Conservation (phyloP, 1,139 yeast genomes). For the Hyphopichia burtonii region DNA sequence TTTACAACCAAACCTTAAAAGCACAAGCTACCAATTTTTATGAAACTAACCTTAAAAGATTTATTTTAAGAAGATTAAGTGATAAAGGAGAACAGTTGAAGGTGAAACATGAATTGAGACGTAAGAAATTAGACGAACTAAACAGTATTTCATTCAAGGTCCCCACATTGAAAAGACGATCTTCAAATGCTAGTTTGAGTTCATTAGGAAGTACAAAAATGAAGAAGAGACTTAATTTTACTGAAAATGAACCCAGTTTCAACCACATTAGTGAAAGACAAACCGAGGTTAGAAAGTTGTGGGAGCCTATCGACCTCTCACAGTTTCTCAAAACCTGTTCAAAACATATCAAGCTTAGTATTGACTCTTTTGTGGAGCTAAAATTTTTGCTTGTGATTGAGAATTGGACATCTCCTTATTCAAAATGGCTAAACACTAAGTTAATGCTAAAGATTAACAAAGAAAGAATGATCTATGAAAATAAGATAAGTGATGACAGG, state of each 20-base stretch:
- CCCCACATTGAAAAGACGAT: constrained; percentile 22
- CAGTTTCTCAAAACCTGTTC: constrained; percentile 23
- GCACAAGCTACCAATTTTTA: constrained; percentile 38
- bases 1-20: constrained; percentile 42
- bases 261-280: constrained; percentile 25
- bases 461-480: constrained; percentile 27
- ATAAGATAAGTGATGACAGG: constrained; percentile 20
- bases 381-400: constrained; percentile 44
- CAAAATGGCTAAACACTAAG: constrained; percentile 49
- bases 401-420: constrained; percentile 39
- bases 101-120: constrained; percentile 19
- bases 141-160: constrained; percentile 30
- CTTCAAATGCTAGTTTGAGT: constrained; percentile 15
- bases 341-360: constrained; percentile 18
- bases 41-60: constrained; percentile 21
- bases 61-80: constrained; percentile 22
- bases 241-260: constrained; percentile 6
- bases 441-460: constrained; percentile 29
- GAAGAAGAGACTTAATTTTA: constrained; percentile 12
- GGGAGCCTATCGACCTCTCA: constrained; percentile 40
- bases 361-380: constrained; percentile 20
- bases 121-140: constrained; percentile 44
- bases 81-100: constrained; percentile 23
- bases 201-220: constrained; percentile 10
- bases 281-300: constrained; percentile 33